Evolutionary conservation across 495 filamentous ascomycete genomes (phyloP), one percentile per base, ranked within the genome.

Genomic region (Penicillium silybi): DNA sequence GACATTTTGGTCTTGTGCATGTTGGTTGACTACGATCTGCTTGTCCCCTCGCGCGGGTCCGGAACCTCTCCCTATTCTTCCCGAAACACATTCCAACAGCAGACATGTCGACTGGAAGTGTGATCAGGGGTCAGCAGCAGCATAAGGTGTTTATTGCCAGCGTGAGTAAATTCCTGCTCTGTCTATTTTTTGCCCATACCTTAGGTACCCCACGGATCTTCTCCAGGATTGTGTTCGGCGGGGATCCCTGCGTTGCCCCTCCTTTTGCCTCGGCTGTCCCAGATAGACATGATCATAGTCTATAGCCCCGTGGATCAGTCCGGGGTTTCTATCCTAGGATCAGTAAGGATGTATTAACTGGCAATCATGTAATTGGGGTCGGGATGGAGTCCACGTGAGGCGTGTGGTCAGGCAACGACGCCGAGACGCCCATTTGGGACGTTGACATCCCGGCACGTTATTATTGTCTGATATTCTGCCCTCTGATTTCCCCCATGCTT

Each of bases 101-200:
- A 49, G 26, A 26, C 48, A 65, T 63, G 62, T 52, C 59, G 25
- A 44, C 58, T 50, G 51, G 56, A 50, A 65, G 47, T 54, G 45
- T 57, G 15, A 49, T 44, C 18, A 48, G 54, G 25, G 60, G 53
- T 23, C 57, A 61, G 44, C 48, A 55, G 43, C 60, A 63, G 44
- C 60, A 66, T 47, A 65, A 65, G 44, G 54, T 61, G 18, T 66
- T 64, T 35, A 44, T 66, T 46, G 63, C 63, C 41, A 66, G 63
- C 53, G 63, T 66, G 35, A 66, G 63, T 66, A 15, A n/a, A 10
- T 23, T 41, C n/a, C n/a, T n/a, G n/a, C 27, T 25, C 37, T 29
- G 29, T 43, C 8, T 37, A 23, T 25, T 13, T 45, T 3, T 25
- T 32, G 15, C 8, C 35, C 3, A 4, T 39, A 16, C 34, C 22